A percentile compares a stretch with the other conserved stretches of the same genome.
phyloP scores from a whole-genome alignment of 75 land plant species.

The Selaginella moellendorffii region DNA sequence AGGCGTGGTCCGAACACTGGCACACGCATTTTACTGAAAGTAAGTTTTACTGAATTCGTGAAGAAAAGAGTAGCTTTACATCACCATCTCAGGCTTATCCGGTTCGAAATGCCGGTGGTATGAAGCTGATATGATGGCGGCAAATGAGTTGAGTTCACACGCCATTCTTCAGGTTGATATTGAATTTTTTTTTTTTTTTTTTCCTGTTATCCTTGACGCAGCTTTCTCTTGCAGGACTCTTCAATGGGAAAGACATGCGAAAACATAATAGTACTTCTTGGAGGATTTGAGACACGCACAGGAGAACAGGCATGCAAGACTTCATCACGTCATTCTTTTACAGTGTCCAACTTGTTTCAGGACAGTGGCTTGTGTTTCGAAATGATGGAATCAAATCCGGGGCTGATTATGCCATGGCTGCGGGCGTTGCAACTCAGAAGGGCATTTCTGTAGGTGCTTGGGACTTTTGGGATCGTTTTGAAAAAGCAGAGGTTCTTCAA shows the following conservation, averaged over 20 bases:
- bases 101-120: constrained; percentile 49
- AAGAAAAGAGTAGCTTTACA: too few relatives aligned
- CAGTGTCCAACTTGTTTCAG: constrained; percentile 6
- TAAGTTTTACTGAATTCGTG: too few relatives aligned
- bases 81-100: constrained; percentile 96
- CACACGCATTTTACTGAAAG: background rate
- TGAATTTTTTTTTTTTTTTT: background rate
- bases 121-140: constrained; percentile 96
- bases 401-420: constrained; percentile 69
- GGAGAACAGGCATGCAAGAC: constrained; percentile 62
- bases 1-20: background rate
- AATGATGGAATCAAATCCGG: constrained; percentile 72
- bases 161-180: constrained; percentile 52
- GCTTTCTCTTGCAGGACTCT: constrained; percentile 49
- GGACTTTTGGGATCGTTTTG: constrained; percentile 55
- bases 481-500: constrained; percentile 30
- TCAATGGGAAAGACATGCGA: constrained; percentile 26
- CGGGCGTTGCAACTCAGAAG: constrained; percentile 52
- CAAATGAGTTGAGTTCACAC: constrained; percentile 81
- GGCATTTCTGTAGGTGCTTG: constrained; percentile 29
- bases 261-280: constrained; percentile 51
- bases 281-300: constrained; percentile 88
- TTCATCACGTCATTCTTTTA: background rate
- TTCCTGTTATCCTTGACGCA: too few relatives aligned
- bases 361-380: constrained; percentile 94